phyloP scores from a whole-genome alignment of 2,329 filamentous ascomycete genomes.

The Chrysosporium queenslandicum region DNA sequence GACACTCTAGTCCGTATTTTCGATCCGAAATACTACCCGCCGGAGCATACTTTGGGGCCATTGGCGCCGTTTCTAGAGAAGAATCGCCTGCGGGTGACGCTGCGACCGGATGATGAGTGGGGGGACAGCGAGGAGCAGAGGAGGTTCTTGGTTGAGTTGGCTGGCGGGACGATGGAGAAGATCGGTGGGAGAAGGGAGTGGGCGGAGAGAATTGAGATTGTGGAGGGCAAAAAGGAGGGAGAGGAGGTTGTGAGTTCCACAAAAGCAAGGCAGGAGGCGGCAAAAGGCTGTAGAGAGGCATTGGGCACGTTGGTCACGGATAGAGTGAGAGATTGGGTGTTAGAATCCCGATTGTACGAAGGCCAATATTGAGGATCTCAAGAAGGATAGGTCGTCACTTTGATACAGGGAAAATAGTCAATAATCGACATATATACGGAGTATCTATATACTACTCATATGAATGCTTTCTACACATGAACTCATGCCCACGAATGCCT shows the following conservation, averaged over 20 bases:
- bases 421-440: background rate
- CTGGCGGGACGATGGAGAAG: constrained; percentile 29
- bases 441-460: too few species aligned
- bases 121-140: constrained; percentile 31
- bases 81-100: constrained; percentile 37
- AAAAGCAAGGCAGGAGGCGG: constrained; percentile 31
- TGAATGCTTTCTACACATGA: too few species aligned
- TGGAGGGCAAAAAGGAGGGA: constrained; percentile 30
- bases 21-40: constrained; percentile 41
- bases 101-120: constrained; percentile 36
- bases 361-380: background rate
- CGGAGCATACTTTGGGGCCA: constrained; percentile 34
- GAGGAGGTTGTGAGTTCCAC: constrained; percentile 37
- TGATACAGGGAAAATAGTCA: background rate
- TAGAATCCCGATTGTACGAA: constrained; percentile 26
- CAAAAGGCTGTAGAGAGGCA: constrained; percentile 23
- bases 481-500: background rate
- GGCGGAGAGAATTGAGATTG: constrained; percentile 35
- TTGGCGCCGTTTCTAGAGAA: constrained; percentile 35
- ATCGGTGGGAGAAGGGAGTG: constrained; percentile 35
- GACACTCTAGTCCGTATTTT: constrained; percentile 43
- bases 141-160: constrained; percentile 30
- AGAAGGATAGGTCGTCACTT: too few species aligned
- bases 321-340: constrained; percentile 27
- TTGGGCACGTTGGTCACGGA: constrained; percentile 31